Evolutionary conservation across 768 basidiomycete genomes (phyloP).

Genomic region (Trametes punicea): DNA sequence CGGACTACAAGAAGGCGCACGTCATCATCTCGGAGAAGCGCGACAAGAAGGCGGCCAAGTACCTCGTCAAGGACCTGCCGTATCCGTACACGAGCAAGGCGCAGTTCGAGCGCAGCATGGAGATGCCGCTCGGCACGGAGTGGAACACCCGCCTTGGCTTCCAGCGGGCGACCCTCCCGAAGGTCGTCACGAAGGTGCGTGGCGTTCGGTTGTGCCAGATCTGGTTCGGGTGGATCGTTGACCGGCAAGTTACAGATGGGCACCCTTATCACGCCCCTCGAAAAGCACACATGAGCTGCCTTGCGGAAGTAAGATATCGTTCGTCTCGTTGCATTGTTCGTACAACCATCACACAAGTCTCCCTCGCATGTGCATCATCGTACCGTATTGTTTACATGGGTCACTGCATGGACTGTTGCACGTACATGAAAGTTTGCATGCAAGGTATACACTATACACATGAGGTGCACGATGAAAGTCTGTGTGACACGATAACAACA

Average conservation of each 20-base stretch:
- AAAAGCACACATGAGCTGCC: slow-evolving; percentile 40
- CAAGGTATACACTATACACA: not conserved
- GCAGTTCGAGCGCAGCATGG: slow-evolving; percentile 86
- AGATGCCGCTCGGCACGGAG: slow-evolving; percentile 79
- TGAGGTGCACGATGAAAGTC: not conserved
- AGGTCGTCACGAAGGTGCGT: slow-evolving; percentile 79
- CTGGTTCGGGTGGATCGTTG: not conserved
- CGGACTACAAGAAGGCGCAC: slow-evolving; percentile 80
- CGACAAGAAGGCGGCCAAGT: slow-evolving; percentile 91
- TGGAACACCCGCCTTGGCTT: slow-evolving; percentile 91
- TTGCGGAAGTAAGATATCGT: not conserved
- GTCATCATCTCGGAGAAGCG: slow-evolving; percentile 95
- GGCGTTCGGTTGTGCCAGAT: not conserved
- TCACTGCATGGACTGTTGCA: not conserved
- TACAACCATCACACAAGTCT: too few species aligned
- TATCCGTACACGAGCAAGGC: slow-evolving; percentile 92
- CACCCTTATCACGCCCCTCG: slow-evolving; percentile 64
- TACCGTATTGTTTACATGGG: not conserved
- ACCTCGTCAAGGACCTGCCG: slow-evolving; percentile 87
- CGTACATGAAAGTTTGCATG: not conserved
- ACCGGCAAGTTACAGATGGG: slow-evolving; percentile 49
- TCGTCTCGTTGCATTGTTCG: not conserved
- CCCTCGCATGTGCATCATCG: too few species aligned
- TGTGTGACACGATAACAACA: too few species aligned
- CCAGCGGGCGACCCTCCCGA: slow-evolving; percentile 81